A percentile compares a stretch with the other conserved stretches of the same genome.
These are phyloP conservation scores for Anaeromyces robustus DNA, from an alignment of 192 early-diverging fungal genomes.

Conservation along the genomic window DNA sequence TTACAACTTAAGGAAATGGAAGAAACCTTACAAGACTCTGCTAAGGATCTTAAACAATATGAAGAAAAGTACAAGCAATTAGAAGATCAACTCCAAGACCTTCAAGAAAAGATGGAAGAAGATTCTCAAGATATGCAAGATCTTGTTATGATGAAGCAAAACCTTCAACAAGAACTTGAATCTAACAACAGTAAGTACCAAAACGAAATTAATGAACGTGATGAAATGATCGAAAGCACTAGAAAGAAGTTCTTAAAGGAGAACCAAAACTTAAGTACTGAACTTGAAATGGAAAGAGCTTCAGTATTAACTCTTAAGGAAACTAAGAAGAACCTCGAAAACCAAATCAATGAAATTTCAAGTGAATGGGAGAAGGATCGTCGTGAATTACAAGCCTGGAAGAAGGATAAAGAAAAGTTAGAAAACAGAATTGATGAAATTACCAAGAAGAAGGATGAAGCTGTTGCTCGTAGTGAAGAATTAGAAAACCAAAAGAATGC, in stretches of 20 bases:
- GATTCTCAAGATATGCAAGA: slow-evolving; percentile 52
- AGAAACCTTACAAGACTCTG: slow-evolving; percentile 40
- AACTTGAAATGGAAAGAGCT: slow-evolving; percentile 58
- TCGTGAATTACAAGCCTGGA: slow-evolving; percentile 42
- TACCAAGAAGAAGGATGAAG: slow-evolving; percentile 42
- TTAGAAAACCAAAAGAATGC: slow-evolving; percentile 37
- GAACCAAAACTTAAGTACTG: slow-evolving; percentile 56
- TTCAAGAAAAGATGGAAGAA: slow-evolving; percentile 64
- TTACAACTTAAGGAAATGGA: slow-evolving; percentile 55
- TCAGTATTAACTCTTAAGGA: slow-evolving; percentile 47
- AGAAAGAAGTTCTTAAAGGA: slow-evolving; percentile 75
- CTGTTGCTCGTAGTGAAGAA: slow-evolving; percentile 38
- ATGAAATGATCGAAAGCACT: slow-evolving; percentile 48
- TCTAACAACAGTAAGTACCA: slow-evolving; percentile 51
- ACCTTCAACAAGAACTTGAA: slow-evolving; percentile 60
- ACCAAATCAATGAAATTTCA: slow-evolving; percentile 38
- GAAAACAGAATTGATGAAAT: slow-evolving; percentile 56
- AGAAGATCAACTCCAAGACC: slow-evolving; percentile 53
- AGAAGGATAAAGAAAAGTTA: slow-evolving; percentile 67
- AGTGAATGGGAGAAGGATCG: slow-evolving; percentile 53
- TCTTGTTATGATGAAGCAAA: slow-evolving; percentile 46
- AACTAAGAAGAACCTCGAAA: slow-evolving; percentile 47
- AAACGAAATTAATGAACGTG: slow-evolving; percentile 61
- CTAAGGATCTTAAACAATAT: slow-evolving; percentile 35
- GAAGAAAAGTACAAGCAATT: slow-evolving; percentile 48